phyloP scores from a whole-genome alignment of 176 grass and related monocot species.

The Oryza longistaminata region DNA sequence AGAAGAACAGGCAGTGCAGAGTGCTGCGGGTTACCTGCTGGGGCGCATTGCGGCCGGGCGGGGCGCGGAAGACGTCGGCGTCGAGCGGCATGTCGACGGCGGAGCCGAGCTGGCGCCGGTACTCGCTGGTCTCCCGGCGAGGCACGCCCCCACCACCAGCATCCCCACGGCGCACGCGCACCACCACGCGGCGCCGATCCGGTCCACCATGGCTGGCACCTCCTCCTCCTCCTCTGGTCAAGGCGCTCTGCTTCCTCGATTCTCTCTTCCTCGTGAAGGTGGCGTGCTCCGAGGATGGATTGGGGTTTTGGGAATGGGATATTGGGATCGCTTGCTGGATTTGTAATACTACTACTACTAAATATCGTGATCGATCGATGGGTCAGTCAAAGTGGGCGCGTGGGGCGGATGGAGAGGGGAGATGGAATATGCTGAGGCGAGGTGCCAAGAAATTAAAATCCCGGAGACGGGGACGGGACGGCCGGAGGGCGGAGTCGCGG shows the following conservation, averaged over 20 bases:
- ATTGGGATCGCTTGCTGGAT: slow-evolving; percentile 39
- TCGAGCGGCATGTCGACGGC: slow-evolving; percentile 82
- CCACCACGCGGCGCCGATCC: not conserved
- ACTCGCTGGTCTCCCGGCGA: slow-evolving; percentile 55
- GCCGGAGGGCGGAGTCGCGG: not conserved
- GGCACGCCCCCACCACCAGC: slow-evolving; percentile 7
- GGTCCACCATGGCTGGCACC: not conserved
- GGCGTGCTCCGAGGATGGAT: not conserved
- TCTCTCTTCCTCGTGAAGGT: slow-evolving; percentile 16
- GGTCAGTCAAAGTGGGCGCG: slow-evolving; percentile 25
- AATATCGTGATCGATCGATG: not conserved
- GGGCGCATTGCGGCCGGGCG: slow-evolving; percentile 69
- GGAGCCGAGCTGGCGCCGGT: slow-evolving; percentile 59
- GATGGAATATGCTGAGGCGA: slow-evolving; percentile 45
- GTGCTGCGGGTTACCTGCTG: slow-evolving; percentile 52
- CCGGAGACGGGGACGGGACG: not conserved
- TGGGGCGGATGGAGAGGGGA: not conserved
- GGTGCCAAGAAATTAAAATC: slow-evolving; percentile 43
- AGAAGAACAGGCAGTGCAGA: too few relatives aligned
- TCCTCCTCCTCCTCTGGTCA: not conserved
- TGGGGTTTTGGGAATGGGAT: slow-evolving; percentile 28
- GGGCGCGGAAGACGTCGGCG: slow-evolving; percentile 73
- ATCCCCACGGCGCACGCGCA: not conserved
- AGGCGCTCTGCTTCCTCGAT: not conserved
- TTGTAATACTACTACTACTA: too few relatives aligned